Evolutionary conservation across 202 grass and related monocot species (phyloP), one percentile per base, ranked within the genome.

Genomic region (Thinopyrum obtusiflorum): DNA sequence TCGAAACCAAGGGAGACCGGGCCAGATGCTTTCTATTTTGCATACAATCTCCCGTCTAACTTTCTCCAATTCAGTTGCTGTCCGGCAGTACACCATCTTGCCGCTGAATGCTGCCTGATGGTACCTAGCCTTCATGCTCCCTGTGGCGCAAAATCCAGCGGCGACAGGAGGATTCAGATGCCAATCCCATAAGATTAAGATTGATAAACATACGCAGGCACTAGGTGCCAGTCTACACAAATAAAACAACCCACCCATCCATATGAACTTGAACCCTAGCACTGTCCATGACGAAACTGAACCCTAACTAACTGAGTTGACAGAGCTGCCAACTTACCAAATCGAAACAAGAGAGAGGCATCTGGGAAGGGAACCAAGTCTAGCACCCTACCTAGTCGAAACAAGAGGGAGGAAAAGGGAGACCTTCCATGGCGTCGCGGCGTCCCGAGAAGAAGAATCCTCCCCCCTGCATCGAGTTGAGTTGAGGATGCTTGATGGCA

Each of bases 1-100:
- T 98, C 91, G 37, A 98, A 95, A n/a, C 93, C 96, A 70, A 96
- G 82, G 78, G 88, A 78, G 62, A 96, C 89, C 37, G 28, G 83
- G 47, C 81, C 75, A 46, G 73, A 24, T 88, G 25, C 60, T 75
- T 61, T 88, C 75, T 18, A 94, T 84, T 85, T 87, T 91, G 32
- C 63, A 10, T 49, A 91, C 29, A 68, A 99, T 85, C 65, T 96
- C 85, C 4, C 10, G 65, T 59, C 82, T 81, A 79, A 90, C 97
- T 81, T 87, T 88, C 85, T 96, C 97, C 40, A 89, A 93, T 63
- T 99, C 92, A 44, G 75, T 27, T 80, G 57, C 46, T 14, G 85
- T 94, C 82, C 82, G 90, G 63, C 92, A 89, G 63, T 99, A 99
- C 26, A 96, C 67, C 51, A 96, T 93, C 20, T 76, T 63, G 17